Evolutionary conservation across 2,329 filamentous ascomycete species (phyloP), one percentile per base, ranked within the genome.

Genomic region (Aspergillus fumigatiaffinis): DNA sequence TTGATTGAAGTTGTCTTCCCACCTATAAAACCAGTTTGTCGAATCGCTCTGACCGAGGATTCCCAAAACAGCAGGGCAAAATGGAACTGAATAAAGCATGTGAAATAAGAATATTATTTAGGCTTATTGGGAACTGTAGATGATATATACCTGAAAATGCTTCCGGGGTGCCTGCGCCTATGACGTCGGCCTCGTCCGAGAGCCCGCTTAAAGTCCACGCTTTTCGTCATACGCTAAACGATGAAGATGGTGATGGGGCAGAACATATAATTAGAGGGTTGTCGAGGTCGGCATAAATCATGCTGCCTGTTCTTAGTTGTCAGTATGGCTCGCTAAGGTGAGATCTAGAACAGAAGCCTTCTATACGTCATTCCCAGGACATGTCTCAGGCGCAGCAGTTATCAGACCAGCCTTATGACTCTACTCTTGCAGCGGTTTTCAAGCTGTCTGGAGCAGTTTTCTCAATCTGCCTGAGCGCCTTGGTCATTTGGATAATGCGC

Each of bases 321-420:
- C 14, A 38, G 14, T 38, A 17, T 38, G 32, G 32, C 14, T 38
- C 14, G 32, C 32, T 38, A 17, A 17, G 32, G 32, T 17, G 14
- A 38, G 32, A 17, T 38, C 32, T 38, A 2, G 14, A 38, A 14
- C 32, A 38, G 14, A 32, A n/a, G 32, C 32, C 32, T 38, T 38
- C 5, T 38, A 82, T 38, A 35, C 46, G 17, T 56, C 48, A 35
- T 35, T 35, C 17, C 26, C 10, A 38, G n/a, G 28, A 49, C 32
- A 57, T 51, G 29, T 4, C 9, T 29, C 20, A 14, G 21, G 21
- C 21, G 42, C 42, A 46, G 20, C 20, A 20, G n/a, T 23, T 46
- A 23, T 46, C 21, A 23, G 21, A 46, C 42, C 42, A 20, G n/a
- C 21, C 8, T 20, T 9, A 46, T 14, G 20, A 12, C n/a, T 20